Percentiles rank a stretch among this genome's conserved stretches.
phyloP scores from a whole-genome alignment of 306 rosid genomes.

The Prunus mongolica region DNA sequence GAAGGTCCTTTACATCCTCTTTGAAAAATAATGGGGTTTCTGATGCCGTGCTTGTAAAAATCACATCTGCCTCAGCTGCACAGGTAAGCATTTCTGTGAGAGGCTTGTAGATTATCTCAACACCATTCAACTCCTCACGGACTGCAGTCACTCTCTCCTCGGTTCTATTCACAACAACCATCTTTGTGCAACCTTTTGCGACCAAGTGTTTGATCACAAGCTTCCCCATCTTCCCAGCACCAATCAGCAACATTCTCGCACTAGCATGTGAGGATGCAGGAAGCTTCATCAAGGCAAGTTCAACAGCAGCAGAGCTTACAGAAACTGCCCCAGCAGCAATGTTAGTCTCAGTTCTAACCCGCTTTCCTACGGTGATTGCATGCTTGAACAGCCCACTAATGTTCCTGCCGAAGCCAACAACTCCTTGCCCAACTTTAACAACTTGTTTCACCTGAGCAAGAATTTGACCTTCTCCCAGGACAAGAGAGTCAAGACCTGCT shows the following conservation, averaged over 20 bases:
- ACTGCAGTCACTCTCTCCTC: conserved; percentile 86
- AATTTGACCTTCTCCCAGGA: conserved; percentile 98
- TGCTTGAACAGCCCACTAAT: conserved; percentile 96
- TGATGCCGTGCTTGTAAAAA: conserved; percentile 94
- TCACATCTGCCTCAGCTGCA: conserved; percentile 72
- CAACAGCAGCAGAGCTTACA: conserved; percentile 97
- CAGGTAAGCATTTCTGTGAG: conserved; percentile 76
- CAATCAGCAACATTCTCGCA: conserved; percentile 77
- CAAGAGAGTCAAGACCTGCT: conserved; percentile 97
- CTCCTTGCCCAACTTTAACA: conserved; percentile 97
- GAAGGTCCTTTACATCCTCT: conserved; percentile 68
- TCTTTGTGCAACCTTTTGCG: conserved; percentile 81
- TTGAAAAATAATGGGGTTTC: conserved; percentile 78
- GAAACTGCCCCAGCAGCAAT: conserved; percentile 98
- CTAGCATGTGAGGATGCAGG: conserved; percentile 61
- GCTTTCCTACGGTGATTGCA: conserved; percentile 94
- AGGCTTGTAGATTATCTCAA: conserved; percentile 83
- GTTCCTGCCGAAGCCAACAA: conserved; percentile 90
- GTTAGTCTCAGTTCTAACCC: conserved; percentile 95
- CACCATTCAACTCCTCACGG: conserved; percentile 59
- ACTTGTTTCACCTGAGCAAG: conserved; percentile 99
- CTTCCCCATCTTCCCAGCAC: conserved; percentile 99
- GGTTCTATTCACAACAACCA: conserved; percentile 87
- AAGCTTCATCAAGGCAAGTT: conserved; percentile 87
- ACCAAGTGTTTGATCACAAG: conserved; percentile 94